Evolutionary conservation across 2,329 filamentous ascomycete species (phyloP).

Genomic region (Saccharata proteae): DNA sequence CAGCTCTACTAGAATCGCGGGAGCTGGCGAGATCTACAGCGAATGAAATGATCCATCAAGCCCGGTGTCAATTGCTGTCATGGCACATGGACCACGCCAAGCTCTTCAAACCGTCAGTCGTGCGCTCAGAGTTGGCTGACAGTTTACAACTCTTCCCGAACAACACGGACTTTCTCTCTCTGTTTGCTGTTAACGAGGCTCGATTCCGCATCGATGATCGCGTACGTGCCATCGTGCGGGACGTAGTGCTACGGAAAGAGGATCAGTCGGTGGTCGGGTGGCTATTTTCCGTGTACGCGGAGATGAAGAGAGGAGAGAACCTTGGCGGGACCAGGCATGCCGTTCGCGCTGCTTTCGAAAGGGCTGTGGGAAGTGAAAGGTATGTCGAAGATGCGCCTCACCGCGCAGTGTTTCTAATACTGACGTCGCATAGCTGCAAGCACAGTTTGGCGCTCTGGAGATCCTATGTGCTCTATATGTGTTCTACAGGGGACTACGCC

Average conservation of each 20-base stretch:
- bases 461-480: constrained; percentile 15
- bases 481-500: not conserved
- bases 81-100: constrained; percentile 50
- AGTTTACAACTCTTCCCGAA: constrained; percentile 56
- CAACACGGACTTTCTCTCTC: constrained; percentile 63
- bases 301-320: constrained; percentile 34
- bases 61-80: constrained; percentile 52
- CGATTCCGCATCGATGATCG: constrained; percentile 64
- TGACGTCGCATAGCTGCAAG: constrained; percentile 9
- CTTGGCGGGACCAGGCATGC: constrained; percentile 39
- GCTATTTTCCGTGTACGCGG: constrained; percentile 44
- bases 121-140: constrained; percentile 49
- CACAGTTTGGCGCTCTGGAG: constrained; percentile 21
- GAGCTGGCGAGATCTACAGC: constrained; percentile 15
- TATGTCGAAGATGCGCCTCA: not conserved
- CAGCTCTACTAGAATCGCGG: constrained; percentile 15
- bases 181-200: constrained; percentile 63
- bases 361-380: constrained; percentile 28
- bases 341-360: constrained; percentile 43
- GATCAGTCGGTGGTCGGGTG: constrained; percentile 34
- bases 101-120: constrained; percentile 53
- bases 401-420: not conserved
- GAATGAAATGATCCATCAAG: constrained; percentile 58
- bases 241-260: constrained; percentile 21
- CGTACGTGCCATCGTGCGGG: constrained; percentile 52